phyloP scores from a whole-genome alignment of 768 basidiomycete genomes.

The Rhizopogon sp. region DNA sequence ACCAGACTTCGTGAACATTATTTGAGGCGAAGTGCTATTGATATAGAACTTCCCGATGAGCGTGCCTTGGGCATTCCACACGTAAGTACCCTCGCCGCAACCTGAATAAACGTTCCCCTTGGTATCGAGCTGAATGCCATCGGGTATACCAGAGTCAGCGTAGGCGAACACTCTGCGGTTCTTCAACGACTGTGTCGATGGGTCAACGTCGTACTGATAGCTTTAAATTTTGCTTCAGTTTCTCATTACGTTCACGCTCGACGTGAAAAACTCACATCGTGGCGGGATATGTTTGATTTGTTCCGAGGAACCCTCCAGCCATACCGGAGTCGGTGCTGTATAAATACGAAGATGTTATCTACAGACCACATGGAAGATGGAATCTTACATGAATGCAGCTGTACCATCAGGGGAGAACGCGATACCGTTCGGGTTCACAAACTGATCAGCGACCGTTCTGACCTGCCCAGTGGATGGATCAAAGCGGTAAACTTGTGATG shows the following conservation, averaged over 20 bases:
- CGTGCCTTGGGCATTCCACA: constrained; percentile 50
- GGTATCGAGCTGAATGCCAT: constrained; percentile 62
- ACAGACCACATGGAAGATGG: constrained; percentile 2
- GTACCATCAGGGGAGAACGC: constrained; percentile 29
- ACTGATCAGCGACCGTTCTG: constrained; percentile 38
- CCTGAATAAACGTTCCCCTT: constrained; percentile 64
- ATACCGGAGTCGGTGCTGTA: constrained; percentile 24
- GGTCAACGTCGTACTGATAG: constrained; percentile 66
- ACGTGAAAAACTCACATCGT: constrained; percentile 48
- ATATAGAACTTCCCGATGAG: constrained; percentile 66
- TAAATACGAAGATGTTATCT: constrained; percentile 5
- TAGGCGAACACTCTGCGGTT: constrained; percentile 69
- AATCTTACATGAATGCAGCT: constrained; percentile 55
- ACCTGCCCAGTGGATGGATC: constrained; percentile 35
- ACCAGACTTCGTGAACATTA: constrained; percentile 36
- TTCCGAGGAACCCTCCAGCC: constrained; percentile 40
- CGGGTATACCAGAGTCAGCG: constrained; percentile 58
- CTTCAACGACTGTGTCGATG: constrained; percentile 43
- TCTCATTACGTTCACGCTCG: background rate
- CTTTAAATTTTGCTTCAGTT: constrained; percentile 26
- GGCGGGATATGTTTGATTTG: constrained; percentile 54
- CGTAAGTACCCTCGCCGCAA: constrained; percentile 66
- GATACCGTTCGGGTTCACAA: constrained; percentile 34
- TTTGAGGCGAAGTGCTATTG: constrained; percentile 27
- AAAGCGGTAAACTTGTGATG: constrained; percentile 43